A percentile compares a stretch with the other conserved stretches of the same genome.
These are phyloP conservation scores for Collybia sordida DNA, from an alignment of 768 basidiomycete species.

Conservation along the genomic window DNA sequence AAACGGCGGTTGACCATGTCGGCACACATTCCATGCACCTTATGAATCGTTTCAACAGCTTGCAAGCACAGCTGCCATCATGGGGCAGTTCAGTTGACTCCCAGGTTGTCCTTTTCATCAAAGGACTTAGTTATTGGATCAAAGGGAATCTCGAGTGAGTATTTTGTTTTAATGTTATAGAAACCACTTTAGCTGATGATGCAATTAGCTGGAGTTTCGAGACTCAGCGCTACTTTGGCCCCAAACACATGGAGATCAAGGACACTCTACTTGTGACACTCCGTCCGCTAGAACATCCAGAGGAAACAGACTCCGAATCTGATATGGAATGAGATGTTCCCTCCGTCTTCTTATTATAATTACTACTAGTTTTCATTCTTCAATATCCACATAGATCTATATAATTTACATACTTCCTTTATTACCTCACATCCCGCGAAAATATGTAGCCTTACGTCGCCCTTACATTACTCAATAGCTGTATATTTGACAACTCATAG, in stretches of 20 bases:
- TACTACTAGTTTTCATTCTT: not conserved
- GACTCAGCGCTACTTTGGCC: conserved; percentile 67
- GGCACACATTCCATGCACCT: conserved; percentile 49
- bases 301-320: conserved; percentile 35
- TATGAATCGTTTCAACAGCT: conserved; percentile 47
- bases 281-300: conserved; percentile 34
- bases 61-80: conserved; percentile 46
- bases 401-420: conserved; percentile 3
- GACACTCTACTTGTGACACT: conserved; percentile 45
- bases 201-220: conserved; percentile 62
- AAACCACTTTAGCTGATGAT: conserved; percentile 14
- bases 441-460: not conserved
- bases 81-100: conserved; percentile 48
- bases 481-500: not conserved
- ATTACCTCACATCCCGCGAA: not conserved
- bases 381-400: not conserved
- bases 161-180: not conserved
- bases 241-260: conserved; percentile 50
- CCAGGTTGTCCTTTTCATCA: conserved; percentile 52
- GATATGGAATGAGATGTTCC: conserved; percentile 32
- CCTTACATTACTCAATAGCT: conserved; percentile 1
- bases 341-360: not conserved
- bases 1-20: conserved; percentile 58
- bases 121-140: conserved; percentile 59
- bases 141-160: conserved; percentile 58